Evolutionary conservation across 164 flowering plant species (phyloP), one percentile per base, ranked within the genome.

Genomic region (Protea cynaroides): DNA sequence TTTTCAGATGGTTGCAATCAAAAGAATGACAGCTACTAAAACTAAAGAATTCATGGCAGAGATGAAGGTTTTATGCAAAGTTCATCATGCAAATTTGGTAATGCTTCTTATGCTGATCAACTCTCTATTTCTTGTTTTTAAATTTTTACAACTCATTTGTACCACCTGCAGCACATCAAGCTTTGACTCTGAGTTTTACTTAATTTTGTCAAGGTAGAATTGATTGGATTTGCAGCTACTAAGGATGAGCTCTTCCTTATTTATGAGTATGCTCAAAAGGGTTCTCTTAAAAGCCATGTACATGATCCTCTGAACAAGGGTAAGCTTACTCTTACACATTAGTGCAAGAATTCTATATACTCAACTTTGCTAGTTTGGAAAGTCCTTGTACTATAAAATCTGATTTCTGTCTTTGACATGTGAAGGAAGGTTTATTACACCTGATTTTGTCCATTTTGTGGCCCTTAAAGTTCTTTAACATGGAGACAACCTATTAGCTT

Each of bases 1-100:
- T 76, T 75, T 65, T 29, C 58, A 93, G 98, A 94, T 90, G 80
- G 97, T 89, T 71, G 94, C 95, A 18, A 83, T 89, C 43, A 93
- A 93, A 75, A 89, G 81, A 78, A 93, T 93, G 98, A 85, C 90
- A 56, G 95, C 91, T 36, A 89, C 82, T 40, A 90, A 89, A 65
- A 83, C 97, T 8, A 90, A 83, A 69, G 97, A 89, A 69, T 93
- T 90, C 63, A 65, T 78, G 77, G 84, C 88, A 49, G 97, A 93
- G 76, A 81, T 90, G 92, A 93, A 87, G 83, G 88, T 93, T 64
- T 69, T 93, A 19, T 89, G 96, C 83, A 90, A 75, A 62, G 98
- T 93, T 72, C 98, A 93, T 67, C 98, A 93, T 70, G 25, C 87
- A 62, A 93, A 90, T 77, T 81, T 93, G 98, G 98, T 93, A 88